These are phyloP conservation scores for Pythium pectinolyticum DNA, from an alignment of 352 stramenopile species.

Conservation along the genomic window DNA sequence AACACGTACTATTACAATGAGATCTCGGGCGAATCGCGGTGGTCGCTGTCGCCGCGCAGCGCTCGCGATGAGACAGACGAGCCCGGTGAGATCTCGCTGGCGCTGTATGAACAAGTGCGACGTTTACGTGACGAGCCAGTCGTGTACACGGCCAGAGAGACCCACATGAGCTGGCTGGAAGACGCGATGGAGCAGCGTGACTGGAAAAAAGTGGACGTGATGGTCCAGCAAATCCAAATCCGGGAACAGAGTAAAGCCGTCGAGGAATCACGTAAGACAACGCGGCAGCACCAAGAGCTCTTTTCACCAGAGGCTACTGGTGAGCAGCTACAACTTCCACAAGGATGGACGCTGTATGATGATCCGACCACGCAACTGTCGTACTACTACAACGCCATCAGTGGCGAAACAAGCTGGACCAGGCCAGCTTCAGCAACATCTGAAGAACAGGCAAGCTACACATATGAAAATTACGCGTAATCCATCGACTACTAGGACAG, in stretches of 20 bases:
- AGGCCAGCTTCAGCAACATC: not conserved
- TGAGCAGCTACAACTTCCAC: conserved; percentile 7
- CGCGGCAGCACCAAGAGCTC: conserved; percentile 12
- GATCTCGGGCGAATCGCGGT: conserved; percentile 83
- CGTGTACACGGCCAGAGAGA: conserved; percentile 48
- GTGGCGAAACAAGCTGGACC: conserved; percentile 41
- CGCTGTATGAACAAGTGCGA: conserved; percentile 52
- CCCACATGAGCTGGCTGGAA: conserved; percentile 76
- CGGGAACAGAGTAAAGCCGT: conserved; percentile 55
- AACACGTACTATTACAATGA: conserved; percentile 93
- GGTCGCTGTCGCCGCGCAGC: conserved; percentile 78
- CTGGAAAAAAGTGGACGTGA: conserved; percentile 66
- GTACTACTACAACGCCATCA: conserved; percentile 50
- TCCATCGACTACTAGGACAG: no score
- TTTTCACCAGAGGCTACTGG: not conserved
- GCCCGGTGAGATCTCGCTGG: conserved; percentile 62
- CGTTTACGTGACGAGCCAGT: conserved; percentile 48
- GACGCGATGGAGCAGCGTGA: conserved; percentile 52
- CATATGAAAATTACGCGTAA: not conserved
- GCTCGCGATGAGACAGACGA: conserved; percentile 48
- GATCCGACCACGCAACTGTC: conserved; percentile 13
- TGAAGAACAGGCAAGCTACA: not conserved
- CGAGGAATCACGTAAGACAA: conserved; percentile 15
- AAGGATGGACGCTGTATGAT: conserved; percentile 16
- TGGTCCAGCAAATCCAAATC: conserved; percentile 73